Percentiles rank a stretch among this genome's conserved stretches.
These are phyloP conservation scores for Elsinoe batatas DNA, from an alignment of 2,329 filamentous ascomycete species.

Conservation along the genomic window DNA sequence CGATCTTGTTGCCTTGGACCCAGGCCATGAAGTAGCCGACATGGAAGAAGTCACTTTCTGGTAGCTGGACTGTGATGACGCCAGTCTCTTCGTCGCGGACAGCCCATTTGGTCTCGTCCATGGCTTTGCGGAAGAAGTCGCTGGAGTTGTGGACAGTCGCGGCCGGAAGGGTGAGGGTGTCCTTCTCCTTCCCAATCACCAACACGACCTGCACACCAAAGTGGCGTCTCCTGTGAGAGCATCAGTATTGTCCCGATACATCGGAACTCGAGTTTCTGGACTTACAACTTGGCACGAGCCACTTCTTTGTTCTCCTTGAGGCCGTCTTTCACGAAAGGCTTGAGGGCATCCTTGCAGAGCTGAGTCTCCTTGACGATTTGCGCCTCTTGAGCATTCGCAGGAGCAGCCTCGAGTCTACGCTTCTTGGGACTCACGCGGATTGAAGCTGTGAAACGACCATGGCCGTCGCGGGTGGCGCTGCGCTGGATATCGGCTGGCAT, in stretches of 20 bases:
- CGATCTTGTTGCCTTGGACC: background rate
- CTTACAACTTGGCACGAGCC: background rate
- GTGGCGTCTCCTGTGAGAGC: background rate
- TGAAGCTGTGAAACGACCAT: background rate
- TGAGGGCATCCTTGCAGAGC: background rate
- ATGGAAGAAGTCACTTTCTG: background rate
- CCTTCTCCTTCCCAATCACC: background rate
- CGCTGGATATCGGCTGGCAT: background rate
- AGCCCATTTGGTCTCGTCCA: background rate
- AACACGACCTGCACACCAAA: background rate
- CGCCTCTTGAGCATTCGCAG: background rate
- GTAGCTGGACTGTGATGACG: background rate
- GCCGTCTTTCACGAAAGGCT: background rate
- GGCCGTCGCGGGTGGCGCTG: background rate
- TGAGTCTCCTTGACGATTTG: background rate
- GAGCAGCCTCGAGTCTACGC: background rate
- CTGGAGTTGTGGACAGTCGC: background rate
- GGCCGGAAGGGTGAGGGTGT: background rate
- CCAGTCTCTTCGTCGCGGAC: background rate
- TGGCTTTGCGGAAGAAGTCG: background rate
- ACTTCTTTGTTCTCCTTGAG: background rate
- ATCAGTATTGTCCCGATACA: background rate
- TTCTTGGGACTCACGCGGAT: background rate
- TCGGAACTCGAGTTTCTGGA: background rate
- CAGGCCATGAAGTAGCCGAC: slow-evolving; percentile 5